phyloP scores from a whole-genome alignment of 73 alveolate species.

The Stentor coeruleus region DNA sequence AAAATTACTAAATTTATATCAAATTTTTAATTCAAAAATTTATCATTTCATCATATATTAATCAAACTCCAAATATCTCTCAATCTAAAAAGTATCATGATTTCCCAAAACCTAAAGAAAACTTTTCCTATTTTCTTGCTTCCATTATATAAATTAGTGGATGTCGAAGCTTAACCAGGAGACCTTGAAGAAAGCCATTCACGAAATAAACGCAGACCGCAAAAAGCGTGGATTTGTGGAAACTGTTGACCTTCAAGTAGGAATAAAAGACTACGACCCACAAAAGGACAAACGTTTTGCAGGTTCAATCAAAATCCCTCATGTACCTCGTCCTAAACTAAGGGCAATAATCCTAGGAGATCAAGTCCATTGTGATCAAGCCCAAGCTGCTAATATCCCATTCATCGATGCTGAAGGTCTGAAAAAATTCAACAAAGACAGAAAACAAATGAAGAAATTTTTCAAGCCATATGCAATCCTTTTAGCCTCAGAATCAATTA shows the following conservation, averaged over 20 bases:
- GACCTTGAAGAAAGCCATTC: conserved; percentile 51
- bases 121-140: too few relatives aligned
- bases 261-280: conserved; percentile 99
- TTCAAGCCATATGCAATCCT: conserved; percentile 89
- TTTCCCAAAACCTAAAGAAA: too few relatives aligned
- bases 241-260: conserved; percentile 97
- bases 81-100: too few relatives aligned
- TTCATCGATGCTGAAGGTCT: conserved; percentile 85
- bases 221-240: conserved; percentile 94
- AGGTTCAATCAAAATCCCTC: conserved; percentile 97
- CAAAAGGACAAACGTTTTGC: conserved; percentile 99
- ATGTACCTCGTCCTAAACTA: conserved; percentile 95
- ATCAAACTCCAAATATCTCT: too few relatives aligned
- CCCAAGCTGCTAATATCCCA: conserved; percentile 85
- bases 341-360: conserved; percentile 99
- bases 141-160: neutral
- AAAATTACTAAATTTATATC: too few relatives aligned
- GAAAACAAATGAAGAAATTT: conserved; percentile 96
- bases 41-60: too few relatives aligned
- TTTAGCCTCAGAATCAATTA: conserved; percentile 92
- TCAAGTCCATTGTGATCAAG: conserved; percentile 97
- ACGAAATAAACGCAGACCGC: conserved; percentile 58
- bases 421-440: conserved; percentile 93
- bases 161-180: conserved; percentile 39
- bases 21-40: too few relatives aligned